Percentiles rank a stretch among this genome's conserved stretches.
These are phyloP conservation scores for Ceratopteris richardii DNA, from an alignment of 75 land plant genomes.

Conservation along the genomic window DNA sequence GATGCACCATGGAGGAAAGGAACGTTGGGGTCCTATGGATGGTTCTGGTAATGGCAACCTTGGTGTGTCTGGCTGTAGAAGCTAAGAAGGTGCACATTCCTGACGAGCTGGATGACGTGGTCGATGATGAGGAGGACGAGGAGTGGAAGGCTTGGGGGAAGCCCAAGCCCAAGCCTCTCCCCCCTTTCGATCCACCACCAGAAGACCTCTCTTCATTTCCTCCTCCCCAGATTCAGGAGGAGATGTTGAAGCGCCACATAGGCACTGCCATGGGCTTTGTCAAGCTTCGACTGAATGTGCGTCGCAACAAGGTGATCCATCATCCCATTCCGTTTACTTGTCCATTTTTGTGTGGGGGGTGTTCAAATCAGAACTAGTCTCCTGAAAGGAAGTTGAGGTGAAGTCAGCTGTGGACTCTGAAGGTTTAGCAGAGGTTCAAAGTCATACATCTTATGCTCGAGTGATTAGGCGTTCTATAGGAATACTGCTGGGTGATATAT, in stretches of 20 bases:
- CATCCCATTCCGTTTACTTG: neutral
- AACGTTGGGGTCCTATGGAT: too few species aligned
- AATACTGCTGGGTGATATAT: too few species aligned
- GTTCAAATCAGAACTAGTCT: too few species aligned
- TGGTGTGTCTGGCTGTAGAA: conserved; percentile 1
- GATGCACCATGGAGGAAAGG: too few species aligned
- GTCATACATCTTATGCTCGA: too few species aligned
- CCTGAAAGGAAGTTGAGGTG: too few species aligned
- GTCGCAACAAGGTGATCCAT: conserved; percentile 38
- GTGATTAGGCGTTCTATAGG: too few species aligned
- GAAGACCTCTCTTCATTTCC: conserved; percentile 48
- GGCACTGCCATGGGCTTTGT: conserved; percentile 87
- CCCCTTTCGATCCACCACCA: conserved; percentile 35
- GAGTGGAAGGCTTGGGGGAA: conserved; percentile 93
- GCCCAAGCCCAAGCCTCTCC: conserved; percentile 19
- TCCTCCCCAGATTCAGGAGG: conserved; percentile 51
- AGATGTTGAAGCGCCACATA: conserved; percentile 64
- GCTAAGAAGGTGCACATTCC: conserved; percentile 55
- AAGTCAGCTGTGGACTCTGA: too few species aligned
- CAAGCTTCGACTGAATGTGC: conserved; percentile 62
- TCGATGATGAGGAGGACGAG: conserved; percentile 96
- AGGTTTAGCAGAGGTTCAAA: too few species aligned
- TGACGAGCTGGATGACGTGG: conserved; percentile 91
- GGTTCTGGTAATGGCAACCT: neutral
- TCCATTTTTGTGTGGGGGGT: neutral